Base-by-base conservation (phyloP, 305 asterid genomes). In the Lippia alba region DNA sequence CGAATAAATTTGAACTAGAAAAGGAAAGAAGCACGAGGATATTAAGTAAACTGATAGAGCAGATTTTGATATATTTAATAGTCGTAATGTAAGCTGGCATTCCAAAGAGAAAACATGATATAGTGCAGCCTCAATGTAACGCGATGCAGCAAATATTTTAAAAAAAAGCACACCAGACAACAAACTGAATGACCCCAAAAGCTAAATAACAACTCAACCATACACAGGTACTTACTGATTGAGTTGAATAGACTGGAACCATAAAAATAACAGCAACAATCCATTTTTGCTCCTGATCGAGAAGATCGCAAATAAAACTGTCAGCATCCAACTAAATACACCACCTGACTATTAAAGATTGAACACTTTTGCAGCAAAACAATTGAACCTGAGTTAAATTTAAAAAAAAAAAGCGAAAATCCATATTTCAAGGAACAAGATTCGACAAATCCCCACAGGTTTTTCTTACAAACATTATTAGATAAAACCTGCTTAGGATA, bases 271-370 rank as follows among this genome's bases (percentile, higher is more conserved):
- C 89, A 24, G 83, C 89, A 71, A 89, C 99, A 9, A 91, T 79
- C 99, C 99, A 94, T 72, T 94, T 94, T 66, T 94, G 97, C 86
- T 91, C 99, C 97, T 91, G 86, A 12, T 17, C 56, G 56, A 70
- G 64, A 78, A 72, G 7, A 33, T 62, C 15, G 36, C 20, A 61
- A 11, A 24, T 12, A 71, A 56, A 56, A 32, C 10, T n/a, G 16
- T 32, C 34, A n/a, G 49, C 19, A 56, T 70, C 50, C 50, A 20
- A 20, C n/a, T 55, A 60, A 50, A n/a, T 1, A 24, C 44, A 11
- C 6, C 40, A 34, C 19, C 40, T 8, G 24, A 50, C 20, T 30
- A 32, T 0, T 48, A 7, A 34, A 49, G 11, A 62, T 6, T 19
- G 12, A 10, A 16, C 45, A 51, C 36, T 10, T 61, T 24, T 61